Conservation (phyloP, 352 stramenopile species). For the Pythium chondricola region DNA sequence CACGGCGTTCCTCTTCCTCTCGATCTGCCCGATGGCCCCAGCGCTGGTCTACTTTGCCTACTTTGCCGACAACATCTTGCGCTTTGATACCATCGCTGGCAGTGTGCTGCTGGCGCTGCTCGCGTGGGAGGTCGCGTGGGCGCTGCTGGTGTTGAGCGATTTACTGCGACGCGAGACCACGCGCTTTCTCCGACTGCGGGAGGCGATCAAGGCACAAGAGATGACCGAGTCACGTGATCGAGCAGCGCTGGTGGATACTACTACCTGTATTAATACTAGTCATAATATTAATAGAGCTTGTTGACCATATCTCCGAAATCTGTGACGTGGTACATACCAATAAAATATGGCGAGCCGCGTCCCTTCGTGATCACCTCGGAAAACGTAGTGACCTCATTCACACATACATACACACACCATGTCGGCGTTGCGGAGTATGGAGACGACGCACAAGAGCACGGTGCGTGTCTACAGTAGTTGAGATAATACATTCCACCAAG, state of each 20-base stretch:
- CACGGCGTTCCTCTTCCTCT: conserved; percentile 63
- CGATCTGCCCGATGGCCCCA: conserved; percentile 48
- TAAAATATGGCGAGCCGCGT: too few relatives aligned
- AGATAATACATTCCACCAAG: neutral
- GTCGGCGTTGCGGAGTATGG: conserved; percentile 87
- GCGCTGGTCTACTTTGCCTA: conserved; percentile 49
- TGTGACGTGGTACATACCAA: too few relatives aligned
- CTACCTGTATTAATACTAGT: too few relatives aligned
- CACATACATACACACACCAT: conserved; percentile 18
- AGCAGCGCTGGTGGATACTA: too few relatives aligned
- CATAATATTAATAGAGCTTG: too few relatives aligned
- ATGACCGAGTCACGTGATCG: too few relatives aligned
- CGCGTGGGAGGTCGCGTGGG: conserved; percentile 27
- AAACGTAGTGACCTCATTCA: neutral
- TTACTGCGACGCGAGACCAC: conserved; percentile 53
- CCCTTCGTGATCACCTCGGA: neutral
- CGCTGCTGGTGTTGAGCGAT: conserved; percentile 37
- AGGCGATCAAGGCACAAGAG: conserved; percentile 17
- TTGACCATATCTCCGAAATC: too few relatives aligned
- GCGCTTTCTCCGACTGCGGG: conserved; percentile 46
- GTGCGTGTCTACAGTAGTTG: conserved; percentile 16
- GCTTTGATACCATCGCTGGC: conserved; percentile 41
- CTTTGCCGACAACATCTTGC: conserved; percentile 40
- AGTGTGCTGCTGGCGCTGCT: conserved; percentile 31
- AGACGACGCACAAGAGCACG: conserved; percentile 88